Percentiles rank a stretch among this genome's conserved stretches.
phyloP scores from a whole-genome alignment of 2,329 filamentous ascomycete species.

The Juglanconis sp. region DNA sequence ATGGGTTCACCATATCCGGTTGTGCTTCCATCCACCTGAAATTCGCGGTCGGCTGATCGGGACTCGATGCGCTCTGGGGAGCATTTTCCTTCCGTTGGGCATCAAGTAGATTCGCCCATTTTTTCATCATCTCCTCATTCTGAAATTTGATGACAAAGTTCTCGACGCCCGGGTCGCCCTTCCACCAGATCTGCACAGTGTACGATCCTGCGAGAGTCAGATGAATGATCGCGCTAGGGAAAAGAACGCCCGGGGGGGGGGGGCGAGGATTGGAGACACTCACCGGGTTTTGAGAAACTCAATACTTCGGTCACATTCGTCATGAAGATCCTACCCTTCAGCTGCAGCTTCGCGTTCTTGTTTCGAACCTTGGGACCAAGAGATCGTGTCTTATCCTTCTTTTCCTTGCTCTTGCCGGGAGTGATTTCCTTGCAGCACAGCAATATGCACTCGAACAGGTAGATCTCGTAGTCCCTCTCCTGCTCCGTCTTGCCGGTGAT shows the following conservation, averaged over 20 bases:
- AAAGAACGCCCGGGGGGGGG: not conserved
- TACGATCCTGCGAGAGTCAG: conserved; percentile 68
- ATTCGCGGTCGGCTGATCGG: conserved; percentile 59
- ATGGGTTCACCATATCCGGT: conserved; percentile 75
- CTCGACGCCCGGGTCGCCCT: conserved; percentile 90
- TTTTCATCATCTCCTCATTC: conserved; percentile 89
- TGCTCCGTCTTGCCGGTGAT: conserved; percentile 85
- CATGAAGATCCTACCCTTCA: conserved; percentile 99
- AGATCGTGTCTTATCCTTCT: conserved; percentile 62
- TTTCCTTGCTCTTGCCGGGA: conserved; percentile 77
- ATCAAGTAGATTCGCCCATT: conserved; percentile 81
- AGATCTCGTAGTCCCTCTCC: conserved; percentile 98
- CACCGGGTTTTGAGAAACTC: conserved; percentile 82
- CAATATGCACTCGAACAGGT: conserved; percentile 91
- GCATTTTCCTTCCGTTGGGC: conserved; percentile 65
- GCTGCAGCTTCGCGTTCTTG: conserved; percentile 78
- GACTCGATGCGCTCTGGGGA: conserved; percentile 43
- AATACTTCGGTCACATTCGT: conserved; percentile 96
- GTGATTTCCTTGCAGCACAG: conserved; percentile 96
- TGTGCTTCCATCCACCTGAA: conserved; percentile 77
- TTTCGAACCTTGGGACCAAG: conserved; percentile 55
- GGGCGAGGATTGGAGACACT: conserved; percentile 27
- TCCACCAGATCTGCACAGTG: conserved; percentile 98
- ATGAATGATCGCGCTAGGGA: conserved; percentile 9
- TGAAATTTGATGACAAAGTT: conserved; percentile 93